Evolutionary conservation across 1,284 basidiomycete species (phyloP).

Genomic region (Omphalotus olearius): DNA sequence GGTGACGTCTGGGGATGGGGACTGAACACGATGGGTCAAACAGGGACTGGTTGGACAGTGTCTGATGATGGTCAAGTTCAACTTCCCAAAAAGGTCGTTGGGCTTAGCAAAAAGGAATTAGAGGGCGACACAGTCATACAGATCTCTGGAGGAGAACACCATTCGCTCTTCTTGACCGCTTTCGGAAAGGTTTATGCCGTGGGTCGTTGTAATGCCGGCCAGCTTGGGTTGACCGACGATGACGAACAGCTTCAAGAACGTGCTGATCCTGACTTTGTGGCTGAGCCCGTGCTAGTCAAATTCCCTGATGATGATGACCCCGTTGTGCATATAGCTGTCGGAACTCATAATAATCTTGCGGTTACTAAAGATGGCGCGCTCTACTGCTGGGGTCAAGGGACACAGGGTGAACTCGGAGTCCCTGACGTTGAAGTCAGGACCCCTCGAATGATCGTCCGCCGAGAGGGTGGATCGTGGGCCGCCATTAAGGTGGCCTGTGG

Average conservation of each 20-base stretch:
- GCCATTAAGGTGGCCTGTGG: constrained; percentile 62
- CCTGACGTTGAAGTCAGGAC: constrained; percentile 55
- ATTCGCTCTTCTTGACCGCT: constrained; percentile 83
- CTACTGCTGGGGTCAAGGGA: constrained; percentile 86
- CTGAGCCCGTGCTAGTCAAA: constrained; percentile 59
- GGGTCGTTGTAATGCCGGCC: constrained; percentile 75
- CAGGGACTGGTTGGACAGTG: constrained; percentile 38
- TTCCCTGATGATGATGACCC: constrained; percentile 73
- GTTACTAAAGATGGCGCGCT: constrained; percentile 74
- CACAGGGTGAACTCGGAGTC: constrained; percentile 66
- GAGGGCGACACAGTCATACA: constrained; percentile 66
- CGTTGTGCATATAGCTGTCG: constrained; percentile 72
- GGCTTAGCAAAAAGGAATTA: constrained; percentile 65
- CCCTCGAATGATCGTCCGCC: constrained; percentile 61
- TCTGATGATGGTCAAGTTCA: constrained; percentile 55
- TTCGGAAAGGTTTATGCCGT: constrained; percentile 83
- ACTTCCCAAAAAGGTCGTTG: constrained; percentile 64
- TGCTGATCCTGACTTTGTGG: constrained; percentile 49
- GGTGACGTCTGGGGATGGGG: constrained; percentile 92
- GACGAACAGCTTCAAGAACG: constrained; percentile 50
- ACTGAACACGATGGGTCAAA: constrained; percentile 65
- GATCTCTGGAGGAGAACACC: constrained; percentile 79
- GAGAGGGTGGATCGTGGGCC: constrained; percentile 62
- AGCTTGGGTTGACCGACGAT: constrained; percentile 71
- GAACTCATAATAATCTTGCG: constrained; percentile 81